Evolutionary conservation across 169 alveolate genomes (phyloP).

Genomic region (Cryptosporidium ubiquitum): DNA sequence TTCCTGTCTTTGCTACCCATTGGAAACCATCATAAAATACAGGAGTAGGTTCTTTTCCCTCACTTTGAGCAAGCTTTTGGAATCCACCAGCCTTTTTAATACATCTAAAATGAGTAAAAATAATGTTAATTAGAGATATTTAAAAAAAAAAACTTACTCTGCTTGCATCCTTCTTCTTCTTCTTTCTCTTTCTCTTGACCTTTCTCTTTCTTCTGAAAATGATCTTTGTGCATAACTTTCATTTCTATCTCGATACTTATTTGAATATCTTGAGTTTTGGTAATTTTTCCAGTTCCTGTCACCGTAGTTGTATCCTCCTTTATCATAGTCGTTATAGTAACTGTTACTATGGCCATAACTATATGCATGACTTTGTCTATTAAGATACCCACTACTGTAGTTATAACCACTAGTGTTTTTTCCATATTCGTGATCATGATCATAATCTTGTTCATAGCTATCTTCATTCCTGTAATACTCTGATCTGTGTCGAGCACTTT

Average conservation of each 20-base stretch:
- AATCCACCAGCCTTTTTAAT: constrained; percentile 91
- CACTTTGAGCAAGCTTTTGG: constrained; percentile 90
- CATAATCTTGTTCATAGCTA: neutral
- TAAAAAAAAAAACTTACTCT: constrained; percentile 76
- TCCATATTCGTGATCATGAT: neutral
- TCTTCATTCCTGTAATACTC: neutral
- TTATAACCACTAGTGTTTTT: neutral
- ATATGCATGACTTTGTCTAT: neutral
- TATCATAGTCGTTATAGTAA: neutral
- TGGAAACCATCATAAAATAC: constrained; percentile 94
- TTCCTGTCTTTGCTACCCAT: constrained; percentile 92
- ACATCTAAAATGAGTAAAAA: constrained; percentile 67
- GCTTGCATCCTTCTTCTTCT: constrained; percentile 78
- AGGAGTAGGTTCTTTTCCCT: constrained; percentile 90
- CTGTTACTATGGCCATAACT: neutral
- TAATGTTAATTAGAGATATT: no score
- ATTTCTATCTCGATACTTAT: constrained; percentile 6
- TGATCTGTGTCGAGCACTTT: neutral
- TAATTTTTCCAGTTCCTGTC: neutral
- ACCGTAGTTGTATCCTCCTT: neutral
- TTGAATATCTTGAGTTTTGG: neutral
- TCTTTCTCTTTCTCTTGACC: constrained; percentile 81
- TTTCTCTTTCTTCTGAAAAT: constrained; percentile 54
- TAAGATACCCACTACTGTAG: neutral
- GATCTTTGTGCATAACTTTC: neutral